phyloP scores from a whole-genome alignment of 73 alveolate genomes.

The Paramecium tetraurelia region DNA sequence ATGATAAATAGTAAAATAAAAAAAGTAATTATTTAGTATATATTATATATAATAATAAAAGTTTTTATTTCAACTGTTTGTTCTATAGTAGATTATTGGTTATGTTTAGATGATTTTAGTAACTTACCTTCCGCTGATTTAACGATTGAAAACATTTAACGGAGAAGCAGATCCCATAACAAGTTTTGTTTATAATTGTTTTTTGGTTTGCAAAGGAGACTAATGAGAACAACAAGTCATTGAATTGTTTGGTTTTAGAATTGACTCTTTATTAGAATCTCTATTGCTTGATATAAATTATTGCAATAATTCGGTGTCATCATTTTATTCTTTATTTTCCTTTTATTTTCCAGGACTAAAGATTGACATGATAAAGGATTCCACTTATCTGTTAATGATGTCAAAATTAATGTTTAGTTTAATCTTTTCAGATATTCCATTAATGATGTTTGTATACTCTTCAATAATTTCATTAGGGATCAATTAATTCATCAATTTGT shows the following conservation, averaged over 20 bases:
- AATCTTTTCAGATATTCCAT: background rate
- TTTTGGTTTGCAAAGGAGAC: background rate
- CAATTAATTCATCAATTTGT: background rate
- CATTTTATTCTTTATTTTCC: background rate
- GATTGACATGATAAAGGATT: background rate
- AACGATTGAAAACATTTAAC: conserved; percentile 16
- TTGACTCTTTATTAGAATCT: background rate
- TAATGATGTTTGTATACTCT: background rate
- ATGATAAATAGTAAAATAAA: background rate
- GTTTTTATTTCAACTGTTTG: background rate
- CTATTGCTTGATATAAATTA: background rate
- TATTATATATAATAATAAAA: background rate
- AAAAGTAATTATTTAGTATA: background rate
- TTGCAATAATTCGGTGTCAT: background rate
- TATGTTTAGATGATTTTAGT: background rate
- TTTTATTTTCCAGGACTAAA: background rate
- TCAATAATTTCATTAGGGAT: background rate
- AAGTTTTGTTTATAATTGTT: background rate
- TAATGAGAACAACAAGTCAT: background rate
- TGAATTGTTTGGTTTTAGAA: background rate
- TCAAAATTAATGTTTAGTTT: background rate
- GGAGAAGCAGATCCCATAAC: conserved; percentile 28
- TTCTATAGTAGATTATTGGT: background rate
- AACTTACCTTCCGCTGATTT: background rate
- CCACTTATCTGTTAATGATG: background rate